Base-by-base conservation (phyloP, 768 basidiomycete genomes). In the Trametes maxima region DNA sequence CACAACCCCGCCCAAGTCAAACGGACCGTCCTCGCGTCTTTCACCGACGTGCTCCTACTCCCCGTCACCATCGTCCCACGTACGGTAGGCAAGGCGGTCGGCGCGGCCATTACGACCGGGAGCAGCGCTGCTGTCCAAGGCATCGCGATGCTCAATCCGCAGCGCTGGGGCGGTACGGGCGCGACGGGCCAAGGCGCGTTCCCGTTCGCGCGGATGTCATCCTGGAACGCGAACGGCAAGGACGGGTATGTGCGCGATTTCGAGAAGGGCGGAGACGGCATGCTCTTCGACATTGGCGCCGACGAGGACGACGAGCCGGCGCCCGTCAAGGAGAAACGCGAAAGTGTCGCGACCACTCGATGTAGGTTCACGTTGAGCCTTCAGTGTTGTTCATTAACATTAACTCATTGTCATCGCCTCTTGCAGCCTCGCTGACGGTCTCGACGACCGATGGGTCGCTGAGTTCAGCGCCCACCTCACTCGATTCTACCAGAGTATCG, bases 31-130 rank as follows among this genome's bases (percentile, higher is more conserved):
- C 82, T 98, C 1, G 89, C 94, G 0, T 92, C 94, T 0, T 98
- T 99, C 73, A 91, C 92, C 2, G 88, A 92, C 62, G 83, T 94
- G 1, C 85, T 99, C 6, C 78, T 98, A 0, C 79, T 98, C 0
- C 96, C 97, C 0, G 97, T 99, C 17, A 97, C 95, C 1, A 96
- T 98, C 71, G 95, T 98, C 2, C 96, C 96, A 0, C 86, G 91
- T 14, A 86, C 89, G 3, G 67, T 71, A 25, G 75, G 80, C 6
- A 83, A 70, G 59, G 85, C 81, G 3, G 87, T 90, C 8, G 87
- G 88, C 8, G 87, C 83, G 13, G 87, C 82, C 0, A 74, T 88
- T 35, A 82, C 86, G 51, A 87, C 88, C 0, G 90, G 90, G 3
- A 86, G 89, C 0, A 85, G 78, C 2, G 90, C 87, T 8, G 90